Conservation (phyloP, 2,329 filamentous ascomycete genomes). For the Fusarium chaquense region DNA sequence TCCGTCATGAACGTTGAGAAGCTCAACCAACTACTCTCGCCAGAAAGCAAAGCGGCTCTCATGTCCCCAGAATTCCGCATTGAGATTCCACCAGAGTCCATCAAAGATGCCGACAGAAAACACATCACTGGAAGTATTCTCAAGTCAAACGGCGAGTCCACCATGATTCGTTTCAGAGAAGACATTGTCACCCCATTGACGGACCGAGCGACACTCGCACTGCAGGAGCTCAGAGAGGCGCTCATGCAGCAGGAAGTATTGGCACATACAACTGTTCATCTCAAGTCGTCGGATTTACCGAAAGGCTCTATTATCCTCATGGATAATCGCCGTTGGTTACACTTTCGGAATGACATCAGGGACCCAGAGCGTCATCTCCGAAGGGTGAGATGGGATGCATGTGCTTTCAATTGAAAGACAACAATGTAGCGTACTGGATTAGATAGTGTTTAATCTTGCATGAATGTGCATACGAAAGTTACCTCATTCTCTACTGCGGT, state of each 20-base stretch:
- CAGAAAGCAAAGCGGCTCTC: constrained; percentile 40
- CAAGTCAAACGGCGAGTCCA: neutral
- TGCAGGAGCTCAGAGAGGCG: constrained; percentile 44
- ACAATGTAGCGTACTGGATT: neutral
- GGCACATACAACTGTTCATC: constrained; percentile 39
- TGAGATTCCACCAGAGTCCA: constrained; percentile 51
- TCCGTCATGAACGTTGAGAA: constrained; percentile 53
- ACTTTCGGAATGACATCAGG: constrained; percentile 50
- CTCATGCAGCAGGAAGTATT: constrained; percentile 32
- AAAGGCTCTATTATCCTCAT: constrained; percentile 49
- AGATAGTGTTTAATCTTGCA: neutral
- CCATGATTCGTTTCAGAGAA: constrained; percentile 49
- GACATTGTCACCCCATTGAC: constrained; percentile 51
- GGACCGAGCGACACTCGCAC: constrained; percentile 34
- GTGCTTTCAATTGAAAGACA: constrained; percentile 36
- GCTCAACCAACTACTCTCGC: constrained; percentile 46
- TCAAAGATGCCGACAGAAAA: constrained; percentile 43
- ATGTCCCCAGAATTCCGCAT: constrained; percentile 50
- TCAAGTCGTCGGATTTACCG: constrained; percentile 47
- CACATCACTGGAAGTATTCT: constrained; percentile 46
- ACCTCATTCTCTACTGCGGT: neutral
- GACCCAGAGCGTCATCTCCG: constrained; percentile 53
- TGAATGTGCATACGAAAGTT: neutral
- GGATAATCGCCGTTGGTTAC: constrained; percentile 54
- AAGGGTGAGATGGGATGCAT: constrained; percentile 52